Percentiles rank a stretch among this genome's conserved stretches.
Conservation (phyloP, 2,329 filamentous ascomycete species). For the Xylaria sp. region DNA sequence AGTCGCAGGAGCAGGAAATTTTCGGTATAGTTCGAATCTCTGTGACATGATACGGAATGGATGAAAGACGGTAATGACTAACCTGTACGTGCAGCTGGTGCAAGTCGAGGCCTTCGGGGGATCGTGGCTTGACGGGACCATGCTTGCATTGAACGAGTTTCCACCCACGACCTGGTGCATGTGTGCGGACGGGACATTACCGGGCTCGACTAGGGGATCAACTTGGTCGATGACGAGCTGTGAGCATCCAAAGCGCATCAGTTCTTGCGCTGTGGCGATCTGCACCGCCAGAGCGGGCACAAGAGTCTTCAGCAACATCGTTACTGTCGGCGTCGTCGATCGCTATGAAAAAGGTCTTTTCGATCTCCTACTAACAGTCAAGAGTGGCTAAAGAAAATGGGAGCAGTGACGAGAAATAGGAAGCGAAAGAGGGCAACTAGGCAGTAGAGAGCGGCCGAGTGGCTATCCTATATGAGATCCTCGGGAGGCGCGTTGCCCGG, state of each 20-base stretch:
- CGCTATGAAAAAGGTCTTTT: slow-evolving; percentile 1
- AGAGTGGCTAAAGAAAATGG: slow-evolving; percentile 5
- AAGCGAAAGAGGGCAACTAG: slow-evolving; percentile 6
- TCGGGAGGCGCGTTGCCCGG: slow-evolving; percentile 30
- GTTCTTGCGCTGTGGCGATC: slow-evolving; percentile 41
- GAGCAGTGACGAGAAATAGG: slow-evolving; percentile 15
- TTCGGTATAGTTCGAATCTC: too few species aligned
- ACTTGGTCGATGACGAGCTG: slow-evolving; percentile 44
- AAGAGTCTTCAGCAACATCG: slow-evolving; percentile 41
- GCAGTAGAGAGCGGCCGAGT: slow-evolving; percentile 5
- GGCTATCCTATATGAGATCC: slow-evolving; percentile 29
- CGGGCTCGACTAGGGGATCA: slow-evolving; percentile 41
- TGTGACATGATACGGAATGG: too few species aligned
- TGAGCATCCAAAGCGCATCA: slow-evolving; percentile 46
- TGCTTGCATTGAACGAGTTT: slow-evolving; percentile 43
- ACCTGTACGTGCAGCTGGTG: slow-evolving; percentile 43
- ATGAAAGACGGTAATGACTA: too few species aligned
- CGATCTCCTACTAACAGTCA: background rate
- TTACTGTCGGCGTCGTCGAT: slow-evolving; percentile 22
- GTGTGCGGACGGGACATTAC: slow-evolving; percentile 40
- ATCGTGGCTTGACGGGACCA: slow-evolving; percentile 35
- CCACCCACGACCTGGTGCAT: slow-evolving; percentile 43
- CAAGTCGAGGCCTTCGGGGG: slow-evolving; percentile 38
- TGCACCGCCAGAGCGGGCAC: slow-evolving; percentile 39
- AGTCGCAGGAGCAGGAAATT: too few species aligned